These are phyloP conservation scores for Mycena leptocephala DNA, from an alignment of 768 basidiomycete genomes.

Conservation along the genomic window DNA sequence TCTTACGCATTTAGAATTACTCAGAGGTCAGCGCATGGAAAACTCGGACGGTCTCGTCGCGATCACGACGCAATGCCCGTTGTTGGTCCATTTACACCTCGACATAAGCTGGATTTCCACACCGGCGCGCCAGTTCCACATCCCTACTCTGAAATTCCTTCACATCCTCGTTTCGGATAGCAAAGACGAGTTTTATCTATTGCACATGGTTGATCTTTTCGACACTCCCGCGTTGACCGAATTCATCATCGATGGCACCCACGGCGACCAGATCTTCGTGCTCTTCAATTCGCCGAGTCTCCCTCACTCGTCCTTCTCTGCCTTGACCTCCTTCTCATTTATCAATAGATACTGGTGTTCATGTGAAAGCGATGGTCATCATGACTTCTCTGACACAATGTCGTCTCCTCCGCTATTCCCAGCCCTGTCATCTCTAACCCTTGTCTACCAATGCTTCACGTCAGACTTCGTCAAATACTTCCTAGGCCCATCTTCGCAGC, in stretches of 20 bases:
- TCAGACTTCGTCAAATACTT: background rate
- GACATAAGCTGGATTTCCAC: background rate
- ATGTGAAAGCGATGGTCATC: background rate
- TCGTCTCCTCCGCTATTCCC: background rate
- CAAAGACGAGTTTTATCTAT: background rate
- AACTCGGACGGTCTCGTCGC: background rate
- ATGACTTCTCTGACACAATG: background rate
- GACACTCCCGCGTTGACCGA: too few relatives aligned
- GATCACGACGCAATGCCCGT: background rate
- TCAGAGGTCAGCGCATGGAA: too few relatives aligned
- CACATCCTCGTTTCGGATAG: background rate
- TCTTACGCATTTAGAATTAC: too few relatives aligned
- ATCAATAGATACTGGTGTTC: background rate
- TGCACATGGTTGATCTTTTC: background rate
- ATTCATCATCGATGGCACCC: too few relatives aligned
- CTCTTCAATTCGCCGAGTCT: background rate
- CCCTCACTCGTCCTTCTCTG: background rate
- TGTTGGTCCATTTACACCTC: background rate
- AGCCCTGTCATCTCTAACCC: conserved; percentile 4
- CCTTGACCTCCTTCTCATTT: background rate
- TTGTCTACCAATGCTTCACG: conserved; percentile 4
- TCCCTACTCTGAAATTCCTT: background rate
- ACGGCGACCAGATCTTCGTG: background rate
- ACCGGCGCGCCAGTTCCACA: background rate
- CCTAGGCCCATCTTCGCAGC: background rate